Base-by-base conservation (phyloP, 495 filamentous ascomycete species). In the Amniculicola lignicola region DNA sequence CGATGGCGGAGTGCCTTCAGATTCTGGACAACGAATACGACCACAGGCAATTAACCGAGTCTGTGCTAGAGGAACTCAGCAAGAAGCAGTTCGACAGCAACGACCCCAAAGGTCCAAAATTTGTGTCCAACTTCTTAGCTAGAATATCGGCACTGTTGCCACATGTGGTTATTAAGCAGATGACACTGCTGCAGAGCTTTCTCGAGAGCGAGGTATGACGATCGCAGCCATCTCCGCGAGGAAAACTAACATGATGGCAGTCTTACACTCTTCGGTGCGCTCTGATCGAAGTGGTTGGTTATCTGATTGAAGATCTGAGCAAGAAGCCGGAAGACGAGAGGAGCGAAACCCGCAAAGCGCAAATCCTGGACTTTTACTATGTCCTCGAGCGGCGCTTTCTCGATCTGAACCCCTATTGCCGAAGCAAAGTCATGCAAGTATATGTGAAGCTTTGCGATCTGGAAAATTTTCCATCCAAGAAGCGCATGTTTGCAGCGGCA, bases 61-160 rank as follows among this genome's bases (percentile, higher is more conserved):
- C 97, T 67, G 87, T 97, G 40, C 69, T 98, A 42, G 80, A 79
- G 79, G 93, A 99, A 54, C 79, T 99, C 51, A 92, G 89, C 69
- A 96, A 90, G 67, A 97, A 95, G 64, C 94, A 97, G 64, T 99
- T 96, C 74, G 95, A 92, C 64, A 90, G 82, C 59, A 99, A 96
- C 64, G 93, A 99, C 67, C 88, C 85, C 6, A 88, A 84, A 66
- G 94, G 93, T 0, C 93, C 93, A 10, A 99, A 99, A 69, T 96
- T 91, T 4, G 88, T 97, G n/a, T 96, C 91, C n/a, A 80, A 84
- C 1, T 99, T 99, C 61, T 86, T 99, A 60, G 77, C 89, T 45
- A 91, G 90, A 69, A 80, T 99, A n/a, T 96, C 92, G n/a, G 92
- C 96, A 67, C 77, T 97, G 62, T 86, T 85, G 23, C 93, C 93